Evolutionary conservation across 2,329 filamentous ascomycete genomes (phyloP).

Genomic region (Claviceps cyperi): DNA sequence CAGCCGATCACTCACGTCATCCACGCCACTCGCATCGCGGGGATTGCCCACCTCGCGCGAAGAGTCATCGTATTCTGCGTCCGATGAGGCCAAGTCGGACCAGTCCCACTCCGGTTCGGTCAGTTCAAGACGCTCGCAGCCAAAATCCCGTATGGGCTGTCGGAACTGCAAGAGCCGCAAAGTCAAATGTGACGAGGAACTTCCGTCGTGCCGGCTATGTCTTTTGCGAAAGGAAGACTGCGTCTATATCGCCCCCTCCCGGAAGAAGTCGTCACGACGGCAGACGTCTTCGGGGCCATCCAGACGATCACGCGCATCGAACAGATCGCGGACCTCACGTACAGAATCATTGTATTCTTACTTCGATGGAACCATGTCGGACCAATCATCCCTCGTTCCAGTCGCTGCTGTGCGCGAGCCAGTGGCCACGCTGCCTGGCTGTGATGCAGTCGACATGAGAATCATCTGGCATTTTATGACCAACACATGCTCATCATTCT

Average conservation of each 20-base stretch:
- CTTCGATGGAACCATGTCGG: not conserved
- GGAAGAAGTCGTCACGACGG: not conserved
- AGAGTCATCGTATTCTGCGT: not conserved
- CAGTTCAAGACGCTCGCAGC: constrained; percentile 34
- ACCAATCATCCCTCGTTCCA: not conserved
- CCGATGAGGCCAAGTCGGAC: not conserved
- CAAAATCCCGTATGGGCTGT: constrained; percentile 39
- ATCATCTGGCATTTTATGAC: constrained; percentile 41
- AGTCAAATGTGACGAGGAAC: constrained; percentile 39
- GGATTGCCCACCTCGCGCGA: not conserved
- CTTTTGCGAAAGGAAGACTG: constrained; percentile 32
- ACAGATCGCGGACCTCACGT: not conserved
- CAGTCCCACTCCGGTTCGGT: not conserved
- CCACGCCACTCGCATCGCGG: no score
- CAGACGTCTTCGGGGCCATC: not conserved
- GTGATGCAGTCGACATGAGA: constrained; percentile 32
- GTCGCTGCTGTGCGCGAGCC: constrained; percentile 10
- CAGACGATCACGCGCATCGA: not conserved
- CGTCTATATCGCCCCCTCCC: constrained; percentile 21
- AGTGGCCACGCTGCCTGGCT: not conserved
- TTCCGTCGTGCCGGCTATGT: constrained; percentile 35
- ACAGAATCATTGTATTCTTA: not conserved
- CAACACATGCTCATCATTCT: constrained; percentile 31
- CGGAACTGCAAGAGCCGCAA: constrained; percentile 40
- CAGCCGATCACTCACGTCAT: not conserved